A percentile compares a stretch with the other conserved stretches of the same genome.
phyloP scores from a whole-genome alignment of 2,329 filamentous ascomycete genomes.

The Trematosphaeria pertusa region DNA sequence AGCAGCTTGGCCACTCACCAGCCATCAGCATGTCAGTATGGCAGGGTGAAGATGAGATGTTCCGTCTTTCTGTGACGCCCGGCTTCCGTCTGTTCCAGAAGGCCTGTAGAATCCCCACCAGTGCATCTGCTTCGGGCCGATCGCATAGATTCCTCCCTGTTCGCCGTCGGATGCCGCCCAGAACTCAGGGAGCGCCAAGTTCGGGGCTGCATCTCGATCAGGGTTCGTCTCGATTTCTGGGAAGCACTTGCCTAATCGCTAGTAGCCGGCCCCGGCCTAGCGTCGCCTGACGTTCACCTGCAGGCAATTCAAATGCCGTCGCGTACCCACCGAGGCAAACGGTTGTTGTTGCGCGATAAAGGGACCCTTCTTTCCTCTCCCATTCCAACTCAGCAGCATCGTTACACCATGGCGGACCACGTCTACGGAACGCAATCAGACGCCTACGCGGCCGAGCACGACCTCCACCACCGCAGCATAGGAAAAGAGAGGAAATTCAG shows the following conservation, averaged over 20 bases:
- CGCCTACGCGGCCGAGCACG: slow-evolving; percentile 42
- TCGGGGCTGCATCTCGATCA: slow-evolving; percentile 13
- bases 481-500: slow-evolving; percentile 39
- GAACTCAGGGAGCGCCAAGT: too few species aligned
- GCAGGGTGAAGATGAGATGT: too few species aligned
- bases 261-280: slow-evolving; percentile 31
- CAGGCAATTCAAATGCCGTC: slow-evolving; percentile 37
- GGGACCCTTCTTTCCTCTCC: slow-evolving; percentile 13
- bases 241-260: slow-evolving; percentile 22
- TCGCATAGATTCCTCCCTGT: too few species aligned
- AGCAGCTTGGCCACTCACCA: background rate
- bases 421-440: slow-evolving; percentile 42
- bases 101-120: too few species aligned
- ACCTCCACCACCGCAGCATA: slow-evolving; percentile 29
- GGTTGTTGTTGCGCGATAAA: slow-evolving; percentile 26
- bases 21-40: too few species aligned
- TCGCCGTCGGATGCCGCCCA: too few species aligned
- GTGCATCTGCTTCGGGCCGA: too few species aligned
- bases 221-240: slow-evolving; percentile 22
- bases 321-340: slow-evolving; percentile 26
- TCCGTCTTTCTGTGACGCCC: too few species aligned
- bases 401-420: slow-evolving; percentile 29
- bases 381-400: slow-evolving; percentile 17
- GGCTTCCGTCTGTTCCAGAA: too few species aligned
- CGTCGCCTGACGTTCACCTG: slow-evolving; percentile 33